These are phyloP conservation scores for Acanthamoeba culbertsoni DNA, from an alignment of 208 protist genomes.

Conservation along the genomic window DNA sequence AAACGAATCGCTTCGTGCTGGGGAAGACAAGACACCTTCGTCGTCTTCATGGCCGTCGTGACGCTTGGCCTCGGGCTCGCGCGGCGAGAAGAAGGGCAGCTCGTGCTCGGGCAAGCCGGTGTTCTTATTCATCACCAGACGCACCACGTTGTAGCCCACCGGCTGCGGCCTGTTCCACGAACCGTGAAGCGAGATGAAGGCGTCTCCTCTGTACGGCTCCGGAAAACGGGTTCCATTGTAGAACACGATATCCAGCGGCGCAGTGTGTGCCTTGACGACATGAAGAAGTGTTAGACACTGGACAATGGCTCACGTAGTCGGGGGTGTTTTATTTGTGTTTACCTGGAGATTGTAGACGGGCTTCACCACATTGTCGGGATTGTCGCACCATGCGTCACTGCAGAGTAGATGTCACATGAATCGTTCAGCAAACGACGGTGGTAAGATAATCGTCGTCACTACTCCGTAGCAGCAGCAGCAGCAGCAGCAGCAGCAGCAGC, in stretches of 20 bases:
- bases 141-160: background rate
- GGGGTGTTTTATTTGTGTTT: background rate
- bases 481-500: too few species aligned
- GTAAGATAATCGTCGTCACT: too few species aligned
- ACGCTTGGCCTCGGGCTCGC: background rate
- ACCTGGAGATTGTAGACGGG: background rate
- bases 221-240: background rate
- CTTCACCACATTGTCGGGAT: background rate
- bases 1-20: too few species aligned
- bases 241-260: conserved; percentile 20
- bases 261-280: background rate
- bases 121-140: background rate
- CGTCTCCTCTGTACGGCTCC: background rate
- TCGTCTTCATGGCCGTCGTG: background rate
- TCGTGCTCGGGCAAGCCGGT: background rate
- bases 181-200: conserved; percentile 1
- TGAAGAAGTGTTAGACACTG: background rate
- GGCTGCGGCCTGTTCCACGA: conserved; percentile 3
- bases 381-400: conserved; percentile 21
- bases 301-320: background rate
- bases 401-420: too few species aligned
- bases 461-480: too few species aligned
- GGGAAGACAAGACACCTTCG: background rate
- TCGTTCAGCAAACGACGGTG: background rate
- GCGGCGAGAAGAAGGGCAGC: background rate